Evolutionary conservation across 2,329 filamentous ascomycete genomes (phyloP).

Genomic region (Aspergillus nomiae): DNA sequence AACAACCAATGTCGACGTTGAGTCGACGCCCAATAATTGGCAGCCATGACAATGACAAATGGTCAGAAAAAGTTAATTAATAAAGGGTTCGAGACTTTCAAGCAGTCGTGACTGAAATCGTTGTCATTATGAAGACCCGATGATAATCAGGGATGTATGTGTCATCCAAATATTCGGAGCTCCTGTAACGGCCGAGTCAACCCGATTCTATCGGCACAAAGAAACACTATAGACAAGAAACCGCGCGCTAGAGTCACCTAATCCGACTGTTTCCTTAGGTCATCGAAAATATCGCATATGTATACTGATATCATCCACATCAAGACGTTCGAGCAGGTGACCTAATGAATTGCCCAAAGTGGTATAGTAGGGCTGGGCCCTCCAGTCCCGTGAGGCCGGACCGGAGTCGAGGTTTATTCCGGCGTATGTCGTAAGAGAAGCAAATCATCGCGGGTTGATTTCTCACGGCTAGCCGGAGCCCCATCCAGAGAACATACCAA

Average conservation of each 20-base stretch:
- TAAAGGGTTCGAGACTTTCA: not conserved
- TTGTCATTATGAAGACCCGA: conserved; percentile 12
- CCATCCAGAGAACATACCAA: conserved; percentile 11
- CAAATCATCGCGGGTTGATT: conserved; percentile 38
- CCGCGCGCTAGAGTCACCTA: not conserved
- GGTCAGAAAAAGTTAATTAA: not conserved
- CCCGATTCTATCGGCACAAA: not conserved
- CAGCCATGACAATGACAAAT: conserved; percentile 65
- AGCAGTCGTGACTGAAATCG: conserved; percentile 6
- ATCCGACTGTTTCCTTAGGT: not conserved
- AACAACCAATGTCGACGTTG: conserved; percentile 91
- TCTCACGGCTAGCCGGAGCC: conserved; percentile 29
- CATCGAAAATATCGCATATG: not conserved
- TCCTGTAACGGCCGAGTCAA: not conserved
- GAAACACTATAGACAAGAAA: not conserved
- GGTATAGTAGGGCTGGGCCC: conserved; percentile 35
- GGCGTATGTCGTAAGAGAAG: conserved; percentile 33
- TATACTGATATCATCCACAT: not conserved
- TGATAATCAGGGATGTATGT: not conserved
- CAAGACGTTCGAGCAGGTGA: conserved; percentile 6
- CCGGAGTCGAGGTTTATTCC: conserved; percentile 25
- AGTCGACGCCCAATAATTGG: conserved; percentile 95
- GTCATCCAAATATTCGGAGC: not conserved
- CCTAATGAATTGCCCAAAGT: conserved; percentile 23
- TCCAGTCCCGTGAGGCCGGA: conserved; percentile 29